Evolutionary conservation across 2,329 filamentous ascomycete species (phyloP), one percentile per base, ranked within the genome.

Genomic region (Periconia macrospinosa): DNA sequence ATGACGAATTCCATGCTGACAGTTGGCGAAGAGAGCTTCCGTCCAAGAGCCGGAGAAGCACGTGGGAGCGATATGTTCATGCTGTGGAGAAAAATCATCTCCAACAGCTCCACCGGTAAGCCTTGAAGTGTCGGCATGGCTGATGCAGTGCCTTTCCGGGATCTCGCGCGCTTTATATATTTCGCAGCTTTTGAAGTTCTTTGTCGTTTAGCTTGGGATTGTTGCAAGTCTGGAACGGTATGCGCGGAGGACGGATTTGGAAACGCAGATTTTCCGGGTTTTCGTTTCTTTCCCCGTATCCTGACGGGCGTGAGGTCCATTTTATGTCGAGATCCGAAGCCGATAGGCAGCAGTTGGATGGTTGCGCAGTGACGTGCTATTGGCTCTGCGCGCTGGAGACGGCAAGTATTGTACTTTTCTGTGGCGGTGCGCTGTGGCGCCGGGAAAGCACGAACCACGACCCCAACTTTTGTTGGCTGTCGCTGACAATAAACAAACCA

Each of bases 51-150:
- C 5, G 62, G 65, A 8, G 67, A 73, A 17, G 62, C 60, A 8
- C 63, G 64, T 23, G 71, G 70, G 15, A 74, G 66, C 1, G 65
- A 56, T 6, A 66, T 64, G 53, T 72, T 74, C 69, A 71, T 71
- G 53, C 66, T 70, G 49, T 70, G 52, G 8, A 74, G 60, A 41
- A 74, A 74, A 9, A 74, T 63, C 6, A 70, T 66, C 54, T 73
- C 69, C 15, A 74, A 61, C 8, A 74, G 53, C 53, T 74, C 71
- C 41, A 64, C 61, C 2, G 71, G 71, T 9, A 74, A 65, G 14
- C 64, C 67, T 58, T 70, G 62, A 15, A 74, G 66, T 0, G 66
- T 67, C 6, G 70, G 68, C 65, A 64, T 72, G 18, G 66, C 63
- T 53, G 63, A 49, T 19, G 53, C 44, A 19, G 45, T 35, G 30